These are phyloP conservation scores for Globisporangium recalcitrans DNA, from an alignment of 352 stramenopile genomes.

Conservation along the genomic window DNA sequence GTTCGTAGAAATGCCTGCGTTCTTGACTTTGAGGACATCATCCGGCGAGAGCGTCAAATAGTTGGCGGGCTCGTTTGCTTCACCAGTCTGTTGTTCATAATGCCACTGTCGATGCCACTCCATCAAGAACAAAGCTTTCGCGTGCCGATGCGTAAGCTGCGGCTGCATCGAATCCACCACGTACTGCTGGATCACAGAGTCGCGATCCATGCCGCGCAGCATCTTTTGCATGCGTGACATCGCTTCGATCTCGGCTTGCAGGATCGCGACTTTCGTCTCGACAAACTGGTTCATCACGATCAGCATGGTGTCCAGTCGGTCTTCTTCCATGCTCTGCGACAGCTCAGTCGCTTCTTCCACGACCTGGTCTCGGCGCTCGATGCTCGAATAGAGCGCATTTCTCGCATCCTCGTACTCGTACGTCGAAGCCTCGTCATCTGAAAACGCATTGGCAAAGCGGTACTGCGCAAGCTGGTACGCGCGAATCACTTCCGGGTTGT, in stretches of 20 bases:
- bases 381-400: slow-evolving; percentile 44
- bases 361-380: slow-evolving; percentile 73
- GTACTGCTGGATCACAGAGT: slow-evolving; percentile 85
- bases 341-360: slow-evolving; percentile 75
- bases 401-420: slow-evolving; percentile 61
- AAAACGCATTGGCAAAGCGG: slow-evolving; percentile 56
- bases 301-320: slow-evolving; percentile 77
- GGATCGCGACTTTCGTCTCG: slow-evolving; percentile 76
- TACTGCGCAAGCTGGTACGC: slow-evolving; percentile 60
- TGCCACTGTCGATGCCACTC: slow-evolving; percentile 79
- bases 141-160: slow-evolving; percentile 72
- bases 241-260: slow-evolving; percentile 76
- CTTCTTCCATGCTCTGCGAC: slow-evolving; percentile 78
- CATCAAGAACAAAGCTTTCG: slow-evolving; percentile 69
- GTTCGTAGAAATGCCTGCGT: slow-evolving; percentile 48
- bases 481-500: slow-evolving; percentile 66
- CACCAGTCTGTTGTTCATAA: slow-evolving; percentile 35
- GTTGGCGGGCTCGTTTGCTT: slow-evolving; percentile 39
- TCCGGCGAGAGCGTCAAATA: slow-evolving; percentile 42
- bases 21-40: slow-evolving; percentile 51
- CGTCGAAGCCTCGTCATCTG: slow-evolving; percentile 53
- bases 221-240: slow-evolving; percentile 62
- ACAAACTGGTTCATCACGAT: slow-evolving; percentile 86
- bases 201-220: slow-evolving; percentile 68
- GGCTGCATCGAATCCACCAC: slow-evolving; percentile 80